Base-by-base conservation (phyloP, 2,329 filamentous ascomycete species). In the Rhexocercosporidium sp. region DNA sequence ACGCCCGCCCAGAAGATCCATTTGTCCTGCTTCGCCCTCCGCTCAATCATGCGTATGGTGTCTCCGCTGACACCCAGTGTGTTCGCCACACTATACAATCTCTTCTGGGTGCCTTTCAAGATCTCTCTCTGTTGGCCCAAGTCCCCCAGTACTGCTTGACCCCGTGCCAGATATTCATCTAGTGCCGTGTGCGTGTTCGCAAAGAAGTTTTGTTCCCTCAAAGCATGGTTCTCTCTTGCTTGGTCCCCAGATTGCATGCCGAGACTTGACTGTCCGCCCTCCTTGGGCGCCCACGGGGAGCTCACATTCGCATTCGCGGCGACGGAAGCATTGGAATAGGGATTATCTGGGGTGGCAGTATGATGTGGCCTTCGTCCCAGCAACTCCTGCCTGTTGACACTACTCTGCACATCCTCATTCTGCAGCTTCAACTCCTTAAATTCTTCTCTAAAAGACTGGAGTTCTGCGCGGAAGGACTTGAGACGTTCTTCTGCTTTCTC, bases 1-100 rank as follows among this genome's bases (percentile, higher is more conserved):
- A 95, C 93, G 0, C 96, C 94, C 0, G 83, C 91, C 85, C 92
- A 92, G 79, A 99, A 99, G 41, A 99, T 97, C 94, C 94, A 98
- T 81, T 97, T 98, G 79, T 99, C 96, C 82, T 98, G 92, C 79
- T 89, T 92, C 60, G 96, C 94, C 70, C 96, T 85, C 73, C 96
- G 83, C 81, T 98, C 95, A 49, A 99, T 91, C 93, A 96, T 98
- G 56, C 96, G 89, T 71, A 99, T 99, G 1, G 96, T 99, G 78
- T 98, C 95, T 22, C 95, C 94, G 76, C 92, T 96, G 67, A 99
- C 87, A 0, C 96, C 96, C 57, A 99, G 81, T 25, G 96, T 98
- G 77, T 97, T 98, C 7, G 93, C 96, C 22, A 97, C 94, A 74
- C 88, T 95, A 77, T 98, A 98, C 59, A 99, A 83, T 77, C 90